Base-by-base conservation (phyloP, 192 early-diverging fungal species). In the Rhizoclosmatium sp. region DNA sequence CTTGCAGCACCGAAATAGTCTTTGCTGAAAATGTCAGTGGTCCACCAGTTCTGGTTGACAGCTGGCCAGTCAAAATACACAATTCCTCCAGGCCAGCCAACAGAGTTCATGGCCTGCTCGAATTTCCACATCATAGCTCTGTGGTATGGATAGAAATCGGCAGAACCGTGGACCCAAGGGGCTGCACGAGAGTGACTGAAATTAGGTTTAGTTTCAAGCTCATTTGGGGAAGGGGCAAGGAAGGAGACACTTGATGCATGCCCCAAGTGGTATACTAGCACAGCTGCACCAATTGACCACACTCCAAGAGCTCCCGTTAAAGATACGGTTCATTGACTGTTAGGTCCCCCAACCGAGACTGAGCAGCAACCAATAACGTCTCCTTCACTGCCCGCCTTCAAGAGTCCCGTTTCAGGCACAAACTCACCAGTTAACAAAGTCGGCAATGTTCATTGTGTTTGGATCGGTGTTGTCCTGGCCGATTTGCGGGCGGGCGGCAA, bases 61-160 rank as follows among this genome's bases (percentile, higher is more conserved):
- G 64, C 65, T 0, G 75, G 65, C 75, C 75, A 76, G 41, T 76
- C 75, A 19, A 59, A 51, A 47, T 76, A 76, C 4, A 75, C 72
- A n/a, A 44, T 9, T 21, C 72, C 72, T 3, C 19, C 56, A 16
- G 56, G 16, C 72, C 72, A 75, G 3, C 72, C 76, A 44, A 64
- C 67, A 54, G 54, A 19, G 46, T 77, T 9, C 44, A 76, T 12
- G 9, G 75, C 75, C 51, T 76, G 64, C 23, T 76, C 75, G 66
- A 76, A 76, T 9, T 14, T 7, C 3, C 9, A 67, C 75, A 66
- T 47, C 75, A 76, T 76, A 16, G 75, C 75, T n/a, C 75, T 61
- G 64, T 76, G 75, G 65, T 67, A 67, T 39, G 64, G 75, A 47
- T 76, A 67, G 61, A 76, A 76, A 19, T 65, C 21, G 1, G 61